Evolutionary conservation across 768 basidiomycete species (phyloP).

Genomic region (Termitomyces sp.): DNA sequence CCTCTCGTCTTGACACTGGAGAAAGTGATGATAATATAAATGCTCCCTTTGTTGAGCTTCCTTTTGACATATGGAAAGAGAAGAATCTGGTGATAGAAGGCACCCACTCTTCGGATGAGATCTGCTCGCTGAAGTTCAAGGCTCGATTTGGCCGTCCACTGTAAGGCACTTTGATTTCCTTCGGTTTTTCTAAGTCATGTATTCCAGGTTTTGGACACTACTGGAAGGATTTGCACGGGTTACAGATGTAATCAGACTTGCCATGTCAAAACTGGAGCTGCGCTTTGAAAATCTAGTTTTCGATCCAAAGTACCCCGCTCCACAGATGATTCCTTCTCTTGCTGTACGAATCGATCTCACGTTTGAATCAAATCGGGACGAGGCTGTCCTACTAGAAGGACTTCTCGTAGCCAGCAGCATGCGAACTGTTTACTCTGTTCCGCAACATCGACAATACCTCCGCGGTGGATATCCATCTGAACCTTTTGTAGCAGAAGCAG

Average conservation of each 20-base stretch:
- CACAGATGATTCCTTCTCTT: neutral
- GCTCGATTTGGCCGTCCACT: neutral
- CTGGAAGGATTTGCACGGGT: no score
- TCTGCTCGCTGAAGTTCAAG: neutral
- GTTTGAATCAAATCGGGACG: constrained; percentile 3
- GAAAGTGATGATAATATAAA: neutral
- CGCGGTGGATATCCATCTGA: constrained; percentile 1
- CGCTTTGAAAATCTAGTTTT: no score
- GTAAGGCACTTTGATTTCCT: neutral
- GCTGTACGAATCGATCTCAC: neutral
- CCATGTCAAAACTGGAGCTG: neutral
- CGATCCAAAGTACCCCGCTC: neutral
- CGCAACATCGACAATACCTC: neutral
- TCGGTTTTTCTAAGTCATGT: neutral
- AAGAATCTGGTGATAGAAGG: neutral
- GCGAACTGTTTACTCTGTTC: constrained; percentile 3
- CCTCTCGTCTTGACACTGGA: neutral
- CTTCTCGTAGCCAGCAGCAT: neutral
- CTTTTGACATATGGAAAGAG: neutral
- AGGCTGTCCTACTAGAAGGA: neutral
- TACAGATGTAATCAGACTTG: neutral
- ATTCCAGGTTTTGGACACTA: neutral
- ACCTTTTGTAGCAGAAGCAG: neutral
- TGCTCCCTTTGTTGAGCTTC: constrained; percentile 4
- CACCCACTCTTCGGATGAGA: neutral